Conservation (phyloP, 2,329 filamentous ascomycete species). For the Penicillium hesseltinei region DNA sequence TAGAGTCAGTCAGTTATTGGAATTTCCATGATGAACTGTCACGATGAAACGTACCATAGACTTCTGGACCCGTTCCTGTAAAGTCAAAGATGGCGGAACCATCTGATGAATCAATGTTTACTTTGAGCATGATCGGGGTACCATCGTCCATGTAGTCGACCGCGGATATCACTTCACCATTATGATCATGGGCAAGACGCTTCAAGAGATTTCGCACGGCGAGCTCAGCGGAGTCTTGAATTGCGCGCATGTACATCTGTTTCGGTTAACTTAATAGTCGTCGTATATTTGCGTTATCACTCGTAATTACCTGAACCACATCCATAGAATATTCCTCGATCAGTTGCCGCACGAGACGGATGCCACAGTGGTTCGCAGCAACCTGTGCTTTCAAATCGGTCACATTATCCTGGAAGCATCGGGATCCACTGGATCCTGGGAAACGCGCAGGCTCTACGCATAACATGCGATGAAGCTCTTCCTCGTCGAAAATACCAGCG, state of each 20-base stretch:
- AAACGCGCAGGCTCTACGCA: slow-evolving; percentile 67
- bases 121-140: slow-evolving; percentile 66
- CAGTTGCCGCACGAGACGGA: slow-evolving; percentile 66
- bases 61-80: slow-evolving; percentile 69
- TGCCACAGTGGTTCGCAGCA: slow-evolving; percentile 77
- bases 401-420: slow-evolving; percentile 73
- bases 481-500: slow-evolving; percentile 69
- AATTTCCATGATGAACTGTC: neutral
- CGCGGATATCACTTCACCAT: slow-evolving; percentile 61
- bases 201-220: slow-evolving; percentile 68
- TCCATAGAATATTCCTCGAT: slow-evolving; percentile 71
- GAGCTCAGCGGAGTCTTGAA: slow-evolving; percentile 71
- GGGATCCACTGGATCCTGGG: slow-evolving; percentile 70
- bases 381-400: slow-evolving; percentile 80
- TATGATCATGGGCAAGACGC: slow-evolving; percentile 46
- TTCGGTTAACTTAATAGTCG: neutral
- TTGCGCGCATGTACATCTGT: slow-evolving; percentile 66
- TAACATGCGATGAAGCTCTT: slow-evolving; percentile 65
- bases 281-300: neutral
- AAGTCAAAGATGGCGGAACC: slow-evolving; percentile 74
- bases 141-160: slow-evolving; percentile 80
- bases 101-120: slow-evolving; percentile 65
- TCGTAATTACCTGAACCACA: slow-evolving; percentile 61
- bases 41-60: slow-evolving; percentile 39
- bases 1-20: slow-evolving; percentile 12